Conservation (phyloP, 805 yeast genomes). For the Tetrapisispora arboricola region DNA sequence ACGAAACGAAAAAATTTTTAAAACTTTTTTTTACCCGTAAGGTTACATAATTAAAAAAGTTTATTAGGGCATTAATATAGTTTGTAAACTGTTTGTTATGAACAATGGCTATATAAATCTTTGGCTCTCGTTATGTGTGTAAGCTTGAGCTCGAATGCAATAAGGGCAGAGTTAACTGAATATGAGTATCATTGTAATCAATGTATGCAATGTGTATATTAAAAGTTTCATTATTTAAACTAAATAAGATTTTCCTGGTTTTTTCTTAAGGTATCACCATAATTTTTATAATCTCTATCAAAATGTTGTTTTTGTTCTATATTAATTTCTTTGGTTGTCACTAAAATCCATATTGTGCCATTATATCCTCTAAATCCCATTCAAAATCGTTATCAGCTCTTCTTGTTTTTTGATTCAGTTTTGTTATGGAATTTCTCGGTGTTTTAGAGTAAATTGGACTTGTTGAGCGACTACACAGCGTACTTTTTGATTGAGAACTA, state of each 20-base stretch:
- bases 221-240: too few relatives aligned
- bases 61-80: neutral
- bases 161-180: too few relatives aligned
- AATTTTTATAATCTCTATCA: neutral
- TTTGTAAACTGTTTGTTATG: too few relatives aligned
- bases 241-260: neutral
- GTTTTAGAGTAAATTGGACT: conserved; percentile 2
- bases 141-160: too few relatives aligned
- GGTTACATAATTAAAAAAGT: neutral
- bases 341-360: conserved; percentile 10
- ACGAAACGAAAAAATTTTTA: neutral
- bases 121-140: too few relatives aligned
- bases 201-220: neutral
- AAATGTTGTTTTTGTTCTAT: neutral
- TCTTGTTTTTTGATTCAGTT: neutral
- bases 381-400: neutral
- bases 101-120: too few relatives aligned
- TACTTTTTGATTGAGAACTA: conserved; percentile 1
- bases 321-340: too few relatives aligned
- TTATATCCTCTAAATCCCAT: conserved; percentile 11
- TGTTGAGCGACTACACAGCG: conserved; percentile 1
- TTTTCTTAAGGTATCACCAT: neutral
- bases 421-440: conserved; percentile 5
- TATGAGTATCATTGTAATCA: too few relatives aligned
- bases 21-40: neutral